These are phyloP conservation scores for Fusarium zealandicum DNA, from an alignment of 2,329 filamentous ascomycete genomes.

Conservation along the genomic window DNA sequence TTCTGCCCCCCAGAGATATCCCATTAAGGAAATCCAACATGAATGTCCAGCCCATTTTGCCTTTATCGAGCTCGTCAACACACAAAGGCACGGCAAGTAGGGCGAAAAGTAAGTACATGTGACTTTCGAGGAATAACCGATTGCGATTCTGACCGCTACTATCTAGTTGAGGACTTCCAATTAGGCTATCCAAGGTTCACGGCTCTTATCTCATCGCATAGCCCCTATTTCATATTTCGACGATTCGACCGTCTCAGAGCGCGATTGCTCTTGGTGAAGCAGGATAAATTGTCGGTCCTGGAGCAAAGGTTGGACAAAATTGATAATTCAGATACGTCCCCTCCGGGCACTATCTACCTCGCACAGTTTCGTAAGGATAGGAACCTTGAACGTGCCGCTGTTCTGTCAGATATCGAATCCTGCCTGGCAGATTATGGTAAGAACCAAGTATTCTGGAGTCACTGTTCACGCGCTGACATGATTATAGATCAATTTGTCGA, in stretches of 20 bases:
- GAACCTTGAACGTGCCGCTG: constrained; percentile 9
- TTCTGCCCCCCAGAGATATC: too few relatives aligned
- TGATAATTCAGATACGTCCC: constrained; percentile 37
- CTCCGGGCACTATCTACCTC: constrained; percentile 8
- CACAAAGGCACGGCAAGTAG: too few relatives aligned
- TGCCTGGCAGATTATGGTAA: too few relatives aligned
- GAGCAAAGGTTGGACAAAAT: constrained; percentile 40
- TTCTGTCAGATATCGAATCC: constrained; percentile 3
- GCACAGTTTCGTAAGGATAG: constrained; percentile 27
- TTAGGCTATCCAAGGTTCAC: constrained; percentile 44
- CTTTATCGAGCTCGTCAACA: too few relatives aligned
- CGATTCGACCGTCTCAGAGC: constrained; percentile 41
- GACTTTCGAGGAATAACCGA: too few relatives aligned
- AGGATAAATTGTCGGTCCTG: constrained; percentile 41
- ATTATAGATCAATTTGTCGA: background rate
- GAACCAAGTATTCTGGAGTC: too few relatives aligned
- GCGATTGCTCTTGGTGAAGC: constrained; percentile 43
- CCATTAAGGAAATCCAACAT: too few relatives aligned
- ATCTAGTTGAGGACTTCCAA: constrained; percentile 17
- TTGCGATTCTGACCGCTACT: too few relatives aligned
- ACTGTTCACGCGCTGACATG: too few relatives aligned
- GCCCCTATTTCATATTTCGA: constrained; percentile 39
- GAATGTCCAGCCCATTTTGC: too few relatives aligned
- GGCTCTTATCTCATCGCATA: constrained; percentile 42
- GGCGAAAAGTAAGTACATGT: too few relatives aligned